Evolutionary conservation across 192 early-diverging fungal species (phyloP), one percentile per base, ranked within the genome.

Genomic region (Coemansia sp.): DNA sequence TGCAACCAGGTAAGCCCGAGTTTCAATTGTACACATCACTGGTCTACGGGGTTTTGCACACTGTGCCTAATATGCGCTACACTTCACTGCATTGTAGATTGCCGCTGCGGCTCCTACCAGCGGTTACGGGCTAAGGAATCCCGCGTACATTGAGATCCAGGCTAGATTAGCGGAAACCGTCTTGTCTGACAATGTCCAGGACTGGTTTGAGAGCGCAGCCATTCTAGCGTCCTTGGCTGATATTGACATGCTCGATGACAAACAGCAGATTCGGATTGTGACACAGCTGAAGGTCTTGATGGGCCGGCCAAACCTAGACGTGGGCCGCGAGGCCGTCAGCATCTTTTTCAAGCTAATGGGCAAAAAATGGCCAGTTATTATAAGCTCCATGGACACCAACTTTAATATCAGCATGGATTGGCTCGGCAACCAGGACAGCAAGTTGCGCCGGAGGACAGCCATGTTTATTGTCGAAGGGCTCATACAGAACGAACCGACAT

Each of bases 401-500:
- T 42, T 75, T 18, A 68, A 52, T 34, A 62, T 82, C 84, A 34
- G 63, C 36, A 35, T 81, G 37, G 78, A 81, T 31, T 69, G 69
- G 74, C 70, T 81, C 34, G 70, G 60, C 14, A 64, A 64, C 69
- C 69, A 69, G 47, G 66, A 70, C 56, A 66, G 56, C 42, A 73
- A 76, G 16, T 60, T 69, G 45, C 73, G 73, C 25, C 63, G 72
- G 48, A 62, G 69, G 52, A 76, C 73, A 5, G 62, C 78, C 34
- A 60, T 81, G 62, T 45, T 64, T 18, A 9, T 81, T 26, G 59
- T 81, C 21, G 67, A 81, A 42, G 69, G 66, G 14, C 48, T 70
- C 38, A 72, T 66, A 52, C 26, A 48, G 31, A 64, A 62, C 14
- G 50, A 59, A 14, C 91, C 93, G 14, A 89, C 91, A 35, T 77